phyloP scores from a whole-genome alignment of 345 rosid species.

The Chamaenerion angustifolium region DNA sequence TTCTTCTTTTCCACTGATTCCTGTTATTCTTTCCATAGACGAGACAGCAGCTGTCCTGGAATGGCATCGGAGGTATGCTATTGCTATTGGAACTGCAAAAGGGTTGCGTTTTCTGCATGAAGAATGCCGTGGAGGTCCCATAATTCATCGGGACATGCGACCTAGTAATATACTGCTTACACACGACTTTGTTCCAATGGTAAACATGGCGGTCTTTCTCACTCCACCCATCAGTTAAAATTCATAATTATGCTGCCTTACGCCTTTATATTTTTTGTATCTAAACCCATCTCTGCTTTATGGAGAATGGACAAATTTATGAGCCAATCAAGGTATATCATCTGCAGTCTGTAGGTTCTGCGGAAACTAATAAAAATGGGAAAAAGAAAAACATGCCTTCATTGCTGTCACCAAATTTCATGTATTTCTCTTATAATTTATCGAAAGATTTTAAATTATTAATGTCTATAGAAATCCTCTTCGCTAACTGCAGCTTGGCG shows the following conservation, averaged over 20 bases:
- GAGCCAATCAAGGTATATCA: too few relatives aligned
- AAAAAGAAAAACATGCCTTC: too few relatives aligned
- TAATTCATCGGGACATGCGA: slow-evolving; percentile 44
- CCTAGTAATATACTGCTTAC: slow-evolving; percentile 56
- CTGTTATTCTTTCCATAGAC: slow-evolving; percentile 10
- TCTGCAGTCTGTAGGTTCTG: too few relatives aligned
- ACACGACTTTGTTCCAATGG: slow-evolving; percentile 58
- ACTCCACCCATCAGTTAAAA: not conserved
- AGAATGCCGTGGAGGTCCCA: slow-evolving; percentile 52
- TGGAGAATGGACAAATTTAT: too few relatives aligned
- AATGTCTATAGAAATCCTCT: slow-evolving; percentile 4
- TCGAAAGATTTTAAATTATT: not conserved
- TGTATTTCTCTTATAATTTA: not conserved
- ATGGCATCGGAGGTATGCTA: slow-evolving; percentile 45
- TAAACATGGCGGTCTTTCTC: slow-evolving; percentile 7
- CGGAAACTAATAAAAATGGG: too few relatives aligned
- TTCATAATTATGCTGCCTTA: too few relatives aligned
- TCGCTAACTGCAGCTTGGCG: slow-evolving; percentile 33
- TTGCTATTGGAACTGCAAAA: slow-evolving; percentile 47
- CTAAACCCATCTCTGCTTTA: too few relatives aligned
- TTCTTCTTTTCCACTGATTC: not conserved
- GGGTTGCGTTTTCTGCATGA: slow-evolving; percentile 51
- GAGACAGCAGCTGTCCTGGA: slow-evolving; percentile 25
- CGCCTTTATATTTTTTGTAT: too few relatives aligned
- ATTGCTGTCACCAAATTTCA: not conserved